These are phyloP conservation scores for Cymbopogon citratus DNA, from an alignment of 176 grass and related monocot genomes.

Conservation along the genomic window DNA sequence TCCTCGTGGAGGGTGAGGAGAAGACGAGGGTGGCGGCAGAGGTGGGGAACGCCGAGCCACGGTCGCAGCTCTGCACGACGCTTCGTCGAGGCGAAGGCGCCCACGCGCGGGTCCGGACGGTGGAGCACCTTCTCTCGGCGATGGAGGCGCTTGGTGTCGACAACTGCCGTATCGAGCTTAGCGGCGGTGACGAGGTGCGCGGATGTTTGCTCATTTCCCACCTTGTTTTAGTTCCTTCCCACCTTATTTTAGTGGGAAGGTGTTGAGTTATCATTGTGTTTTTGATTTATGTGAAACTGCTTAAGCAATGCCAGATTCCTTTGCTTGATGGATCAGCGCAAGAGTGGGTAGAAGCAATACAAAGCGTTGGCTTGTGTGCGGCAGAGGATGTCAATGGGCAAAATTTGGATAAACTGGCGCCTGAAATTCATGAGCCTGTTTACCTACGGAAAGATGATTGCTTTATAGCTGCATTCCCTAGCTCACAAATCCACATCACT, in stretches of 20 bases:
- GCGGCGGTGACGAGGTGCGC: conserved; percentile 67
- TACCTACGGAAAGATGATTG: conserved; percentile 51
- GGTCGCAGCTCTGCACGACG: conserved; percentile 68
- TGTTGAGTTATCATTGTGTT: background rate
- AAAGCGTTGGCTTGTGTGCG: conserved; percentile 35
- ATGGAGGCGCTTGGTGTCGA: conserved; percentile 78
- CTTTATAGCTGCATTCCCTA: conserved; percentile 83
- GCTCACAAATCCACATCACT: conserved; percentile 51
- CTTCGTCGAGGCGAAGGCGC: conserved; percentile 29
- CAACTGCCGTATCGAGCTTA: conserved; percentile 74
- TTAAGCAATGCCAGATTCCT: conserved; percentile 67
- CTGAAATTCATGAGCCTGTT: conserved; percentile 54
- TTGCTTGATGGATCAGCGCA: conserved; percentile 94
- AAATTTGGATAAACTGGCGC: conserved; percentile 57
- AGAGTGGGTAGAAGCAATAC: conserved; percentile 72
- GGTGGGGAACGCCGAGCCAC: conserved; percentile 42
- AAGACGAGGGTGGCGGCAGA: conserved; percentile 44
- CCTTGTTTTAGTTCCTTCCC: background rate
- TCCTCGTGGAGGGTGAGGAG: conserved; percentile 33
- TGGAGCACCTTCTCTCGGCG: conserved; percentile 84
- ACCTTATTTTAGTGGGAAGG: background rate
- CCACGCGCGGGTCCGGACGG: conserved; percentile 44
- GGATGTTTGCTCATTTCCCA: background rate
- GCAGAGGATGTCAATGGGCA: conserved; percentile 46
- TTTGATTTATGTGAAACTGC: conserved; percentile 25